A percentile compares a stretch with the other conserved stretches of the same genome.
Conservation (phyloP, 2,329 filamentous ascomycete species). For the Colletotrichum lupini region DNA sequence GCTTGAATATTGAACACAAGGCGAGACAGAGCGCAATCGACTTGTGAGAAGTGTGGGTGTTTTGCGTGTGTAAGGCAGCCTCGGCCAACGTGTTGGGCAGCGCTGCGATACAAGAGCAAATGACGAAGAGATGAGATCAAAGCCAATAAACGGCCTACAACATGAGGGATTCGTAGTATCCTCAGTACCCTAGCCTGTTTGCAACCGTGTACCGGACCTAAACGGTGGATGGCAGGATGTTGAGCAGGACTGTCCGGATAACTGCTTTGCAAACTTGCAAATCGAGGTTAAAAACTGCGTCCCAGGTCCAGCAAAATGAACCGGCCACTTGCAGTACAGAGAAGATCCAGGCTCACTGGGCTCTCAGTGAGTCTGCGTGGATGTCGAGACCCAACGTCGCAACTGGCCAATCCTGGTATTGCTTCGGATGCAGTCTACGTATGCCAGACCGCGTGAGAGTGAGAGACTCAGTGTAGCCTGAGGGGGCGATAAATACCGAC, state of each 20-base stretch:
- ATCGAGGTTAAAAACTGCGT: not conserved
- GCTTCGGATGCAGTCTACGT: not conserved
- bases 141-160: not conserved
- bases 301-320: not conserved
- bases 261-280: not conserved
- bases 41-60: not conserved
- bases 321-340: not conserved
- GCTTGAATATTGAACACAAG: slow-evolving; percentile 6
- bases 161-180: not conserved
- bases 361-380: not conserved
- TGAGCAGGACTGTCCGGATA: not conserved
- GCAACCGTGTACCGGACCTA: not conserved
- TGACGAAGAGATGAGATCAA: not conserved
- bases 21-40: slow-evolving; percentile 7
- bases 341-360: not conserved
- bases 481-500: not conserved
- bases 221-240: not conserved
- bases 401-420: not conserved
- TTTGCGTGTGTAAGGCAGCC: slow-evolving; percentile 25
- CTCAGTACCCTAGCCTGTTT: slow-evolving; percentile 6
- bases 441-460: not conserved
- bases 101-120: slow-evolving; percentile 16
- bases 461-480: not conserved
- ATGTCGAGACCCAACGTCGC: not conserved
- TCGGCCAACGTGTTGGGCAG: slow-evolving; percentile 24